Conservation (phyloP, 176 grass and related monocot species). For the Rhynchospora breviuscula region DNA sequence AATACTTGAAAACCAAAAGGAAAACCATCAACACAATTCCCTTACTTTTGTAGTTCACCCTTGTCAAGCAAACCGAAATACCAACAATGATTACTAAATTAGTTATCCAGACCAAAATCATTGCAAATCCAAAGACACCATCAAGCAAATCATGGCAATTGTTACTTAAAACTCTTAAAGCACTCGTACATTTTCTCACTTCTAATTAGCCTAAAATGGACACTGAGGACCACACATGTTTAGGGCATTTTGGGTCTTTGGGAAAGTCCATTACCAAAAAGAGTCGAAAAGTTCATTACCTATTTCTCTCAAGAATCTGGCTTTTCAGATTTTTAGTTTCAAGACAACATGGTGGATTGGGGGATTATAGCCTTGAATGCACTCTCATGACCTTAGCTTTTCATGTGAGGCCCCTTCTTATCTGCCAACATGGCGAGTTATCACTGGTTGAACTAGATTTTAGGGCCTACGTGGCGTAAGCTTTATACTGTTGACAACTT, state of each 20-base stretch:
- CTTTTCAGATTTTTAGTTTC: not conserved
- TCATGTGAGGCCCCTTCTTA: constrained; percentile 10
- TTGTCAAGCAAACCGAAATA: not conserved
- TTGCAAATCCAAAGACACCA: not conserved
- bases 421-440: constrained; percentile 13
- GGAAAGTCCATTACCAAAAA: constrained; percentile 10
- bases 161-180: not conserved
- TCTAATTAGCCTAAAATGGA: not conserved
- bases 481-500: constrained; percentile 11
- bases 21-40: not conserved
- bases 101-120: not conserved
- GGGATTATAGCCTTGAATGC: not conserved
- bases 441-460: constrained; percentile 28
- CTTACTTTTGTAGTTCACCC: not conserved
- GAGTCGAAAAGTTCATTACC: not conserved
- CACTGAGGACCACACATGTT: constrained; percentile 1
- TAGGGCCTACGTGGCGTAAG: constrained; percentile 12
- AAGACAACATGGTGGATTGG: not conserved
- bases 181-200: not conserved
- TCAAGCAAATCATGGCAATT: not conserved
- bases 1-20: not conserved
- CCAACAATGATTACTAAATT: not conserved
- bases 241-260: constrained; percentile 13
- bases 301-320: not conserved
- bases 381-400: not conserved